A percentile compares a stretch with the other conserved stretches of the same genome.
Evolutionary conservation across 2,329 filamentous ascomycete species (phyloP).

Genomic region (Fusarium sp.): DNA sequence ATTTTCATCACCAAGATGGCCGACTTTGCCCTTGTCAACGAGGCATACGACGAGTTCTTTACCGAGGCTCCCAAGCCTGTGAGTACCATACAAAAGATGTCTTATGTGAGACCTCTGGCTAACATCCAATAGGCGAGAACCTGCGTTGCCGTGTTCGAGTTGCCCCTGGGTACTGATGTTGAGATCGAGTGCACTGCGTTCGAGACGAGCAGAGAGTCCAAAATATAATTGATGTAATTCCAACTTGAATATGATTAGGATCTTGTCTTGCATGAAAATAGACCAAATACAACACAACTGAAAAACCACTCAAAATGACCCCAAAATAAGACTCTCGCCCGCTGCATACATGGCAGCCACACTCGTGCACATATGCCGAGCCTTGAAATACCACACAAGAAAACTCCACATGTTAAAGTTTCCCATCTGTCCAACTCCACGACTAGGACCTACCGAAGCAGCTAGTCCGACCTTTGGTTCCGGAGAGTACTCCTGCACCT

Average conservation of each 20-base stretch:
- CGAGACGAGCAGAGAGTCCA: background rate
- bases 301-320: background rate
- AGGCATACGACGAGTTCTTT: constrained; percentile 65
- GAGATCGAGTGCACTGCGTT: constrained; percentile 77
- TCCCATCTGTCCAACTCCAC: constrained; percentile 8
- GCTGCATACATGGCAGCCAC: background rate
- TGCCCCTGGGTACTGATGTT: constrained; percentile 77
- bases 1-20: constrained; percentile 75
- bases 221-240: background rate
- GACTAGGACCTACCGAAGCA: background rate
- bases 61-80: constrained; percentile 59
- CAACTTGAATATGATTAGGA: background rate
- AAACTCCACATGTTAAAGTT: constrained; percentile 8
- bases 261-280: background rate
- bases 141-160: constrained; percentile 79
- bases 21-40: constrained; percentile 71
- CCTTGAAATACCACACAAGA: constrained; percentile 3
- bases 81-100: constrained; percentile 53
- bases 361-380: constrained; percentile 2
- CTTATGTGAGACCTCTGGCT: constrained; percentile 40
- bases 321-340: background rate
- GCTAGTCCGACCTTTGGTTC: background rate
- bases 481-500: background rate
- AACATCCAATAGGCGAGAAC: constrained; percentile 59
- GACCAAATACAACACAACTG: background rate